These are phyloP conservation scores for Amanita inopinata DNA, from an alignment of 768 basidiomycete species.

Conservation along the genomic window DNA sequence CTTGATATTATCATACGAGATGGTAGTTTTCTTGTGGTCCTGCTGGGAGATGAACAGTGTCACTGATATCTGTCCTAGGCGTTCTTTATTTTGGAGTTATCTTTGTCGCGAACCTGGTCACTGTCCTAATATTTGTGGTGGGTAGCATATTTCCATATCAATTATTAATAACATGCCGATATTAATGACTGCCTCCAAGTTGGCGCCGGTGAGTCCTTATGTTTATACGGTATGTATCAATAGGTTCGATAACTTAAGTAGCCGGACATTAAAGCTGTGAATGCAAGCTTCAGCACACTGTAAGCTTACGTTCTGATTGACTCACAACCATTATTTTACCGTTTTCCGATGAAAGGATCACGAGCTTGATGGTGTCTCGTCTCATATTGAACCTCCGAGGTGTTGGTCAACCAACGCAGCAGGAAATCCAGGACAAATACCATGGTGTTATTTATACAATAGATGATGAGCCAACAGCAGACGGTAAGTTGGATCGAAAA, in stretches of 20 bases:
- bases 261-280: conserved; percentile 27
- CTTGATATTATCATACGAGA: conserved; percentile 24
- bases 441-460: too few species aligned
- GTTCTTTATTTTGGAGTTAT: conserved; percentile 26
- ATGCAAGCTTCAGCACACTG: conserved; percentile 29
- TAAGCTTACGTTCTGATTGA: conserved; percentile 11
- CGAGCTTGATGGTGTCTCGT: conserved; percentile 28
- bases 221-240: background rate
- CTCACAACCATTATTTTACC: background rate
- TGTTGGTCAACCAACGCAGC: background rate
- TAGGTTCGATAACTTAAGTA: conserved; percentile 3
- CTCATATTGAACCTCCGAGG: conserved; percentile 24
- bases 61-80: conserved; percentile 13
- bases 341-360: conserved; percentile 17
- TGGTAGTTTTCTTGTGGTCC: conserved; percentile 15
- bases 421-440: too few species aligned
- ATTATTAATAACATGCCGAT: background rate
- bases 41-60: background rate
- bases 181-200: conserved; percentile 10
- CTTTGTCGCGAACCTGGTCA: conserved; percentile 22
- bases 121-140: conserved; percentile 24
- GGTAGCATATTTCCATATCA: conserved; percentile 5
- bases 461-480: background rate
- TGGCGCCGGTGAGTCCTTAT: conserved; percentile 16
- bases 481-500: too few species aligned